A percentile compares a stretch with the other conserved stretches of the same genome.
Evolutionary conservation across 2,329 filamentous ascomycete species (phyloP).

Genomic region (Exserohilum turcica): DNA sequence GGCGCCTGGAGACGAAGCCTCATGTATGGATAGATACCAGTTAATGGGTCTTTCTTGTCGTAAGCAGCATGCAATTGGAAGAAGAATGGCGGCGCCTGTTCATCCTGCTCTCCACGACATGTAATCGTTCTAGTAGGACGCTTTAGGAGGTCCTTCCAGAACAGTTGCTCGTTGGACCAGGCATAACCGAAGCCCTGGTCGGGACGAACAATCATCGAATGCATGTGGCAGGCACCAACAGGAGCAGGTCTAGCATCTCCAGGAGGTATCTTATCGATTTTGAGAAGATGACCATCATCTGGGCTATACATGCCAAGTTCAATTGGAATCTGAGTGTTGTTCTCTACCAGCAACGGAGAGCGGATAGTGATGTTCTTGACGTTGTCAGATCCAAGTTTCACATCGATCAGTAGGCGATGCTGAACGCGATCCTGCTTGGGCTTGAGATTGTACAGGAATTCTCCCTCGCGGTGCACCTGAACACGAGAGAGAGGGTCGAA

Average conservation of each 20-base stretch:
- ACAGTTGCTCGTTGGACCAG: constrained; percentile 88
- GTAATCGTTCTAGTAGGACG: constrained; percentile 84
- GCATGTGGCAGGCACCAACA: constrained; percentile 88
- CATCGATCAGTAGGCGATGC: constrained; percentile 89
- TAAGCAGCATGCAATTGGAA: constrained; percentile 92
- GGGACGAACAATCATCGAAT: constrained; percentile 84
- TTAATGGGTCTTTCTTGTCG: constrained; percentile 81
- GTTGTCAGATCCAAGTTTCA: constrained; percentile 89
- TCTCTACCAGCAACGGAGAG: constrained; percentile 89
- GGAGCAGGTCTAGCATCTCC: constrained; percentile 89
- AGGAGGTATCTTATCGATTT: constrained; percentile 96
- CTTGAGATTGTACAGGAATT: constrained; percentile 84
- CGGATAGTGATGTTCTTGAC: constrained; percentile 97
- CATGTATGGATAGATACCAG: constrained; percentile 92
- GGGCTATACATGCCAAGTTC: constrained; percentile 91
- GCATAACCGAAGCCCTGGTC: constrained; percentile 96
- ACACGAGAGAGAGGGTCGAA: constrained; percentile 91
- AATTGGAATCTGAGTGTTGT: constrained; percentile 94
- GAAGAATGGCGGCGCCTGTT: constrained; percentile 81
- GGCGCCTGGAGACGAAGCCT: constrained; percentile 88
- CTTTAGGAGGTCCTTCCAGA: constrained; percentile 90
- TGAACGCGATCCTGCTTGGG: constrained; percentile 84
- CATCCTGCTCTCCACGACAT: constrained; percentile 83
- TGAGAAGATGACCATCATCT: constrained; percentile 85
- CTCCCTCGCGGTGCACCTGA: constrained; percentile 90